These are phyloP conservation scores for Ustilago hordei DNA, from an alignment of 1,284 basidiomycete species.

Conservation along the genomic window DNA sequence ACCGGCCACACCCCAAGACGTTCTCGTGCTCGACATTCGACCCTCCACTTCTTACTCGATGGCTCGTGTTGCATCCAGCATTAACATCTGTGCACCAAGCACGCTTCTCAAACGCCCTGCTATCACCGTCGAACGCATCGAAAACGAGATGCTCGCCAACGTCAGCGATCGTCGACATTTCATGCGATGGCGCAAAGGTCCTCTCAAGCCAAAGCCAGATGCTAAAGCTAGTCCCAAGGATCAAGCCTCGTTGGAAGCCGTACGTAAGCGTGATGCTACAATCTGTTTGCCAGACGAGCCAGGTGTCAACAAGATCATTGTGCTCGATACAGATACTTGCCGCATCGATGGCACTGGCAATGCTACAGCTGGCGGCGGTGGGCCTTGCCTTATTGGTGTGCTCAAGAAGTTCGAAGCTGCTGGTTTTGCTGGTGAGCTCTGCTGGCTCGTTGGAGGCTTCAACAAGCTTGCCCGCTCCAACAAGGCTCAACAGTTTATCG, in stretches of 20 bases:
- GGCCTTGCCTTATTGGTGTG: constrained; percentile 63
- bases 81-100: constrained; percentile 91
- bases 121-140: constrained; percentile 63
- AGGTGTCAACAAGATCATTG: constrained; percentile 60
- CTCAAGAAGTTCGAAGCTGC: constrained; percentile 67
- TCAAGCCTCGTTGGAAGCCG: constrained; percentile 22
- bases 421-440: constrained; percentile 61
- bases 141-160: constrained; percentile 62
- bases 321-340: constrained; percentile 62
- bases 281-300: constrained; percentile 35
- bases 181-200: constrained; percentile 56
- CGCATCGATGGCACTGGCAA: constrained; percentile 58
- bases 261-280: constrained; percentile 34
- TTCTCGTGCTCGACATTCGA: constrained; percentile 82
- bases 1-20: constrained; percentile 30
- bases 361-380: constrained; percentile 62
- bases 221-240: constrained; percentile 14
- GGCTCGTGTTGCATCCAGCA: constrained; percentile 72
- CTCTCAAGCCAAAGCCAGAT: constrained; percentile 26
- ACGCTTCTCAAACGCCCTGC: constrained; percentile 78
- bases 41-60: constrained; percentile 73
- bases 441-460: constrained; percentile 68
- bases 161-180: constrained; percentile 50
- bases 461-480: constrained; percentile 46
- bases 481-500: constrained; percentile 34